Base-by-base conservation (phyloP, 805 yeast genomes). In the Vanderwaltozyma verrucispora region DNA sequence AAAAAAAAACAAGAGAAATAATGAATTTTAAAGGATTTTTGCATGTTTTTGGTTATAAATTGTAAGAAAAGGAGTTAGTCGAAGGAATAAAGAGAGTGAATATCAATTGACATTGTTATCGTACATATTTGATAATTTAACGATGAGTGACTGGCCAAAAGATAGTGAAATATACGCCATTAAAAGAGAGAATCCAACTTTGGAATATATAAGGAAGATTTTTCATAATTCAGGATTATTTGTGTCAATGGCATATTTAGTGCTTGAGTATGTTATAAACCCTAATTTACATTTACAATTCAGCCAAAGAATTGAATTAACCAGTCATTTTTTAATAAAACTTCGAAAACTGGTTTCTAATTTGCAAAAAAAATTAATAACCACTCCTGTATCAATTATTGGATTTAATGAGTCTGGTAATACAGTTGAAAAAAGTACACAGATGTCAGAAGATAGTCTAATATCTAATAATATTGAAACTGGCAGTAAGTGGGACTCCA, bases 261-360 rank as follows among this genome's bases (percentile, higher is more conserved):
- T 47, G 25, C 28, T 46, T 33, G 42, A 50, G 24, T 25, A 37
- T 12, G n/a, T 45, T n/a, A 33, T 72, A 11, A 63, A 63, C 36
- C 77, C 77, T 3, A 42, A 63, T 16, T 35, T 72, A 5, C 56
- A 59, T 13, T 36, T 56, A 5, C 65, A 63, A 20, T 67, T 56
- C 42, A 59, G 57, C 5, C 62, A 72, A 43, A 53, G 77, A 31
- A 35, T 49, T 2, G 63, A 62, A 3, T 53, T 65, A 8, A 42
- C 60, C 11, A 43, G 47, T 2, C 47, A 42, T 29, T 60, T 58
- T 1, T 52, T 65, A 12, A 21, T 47, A 3, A 50, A 49, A 19
- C 42, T 65, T 18, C 47, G 65, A 17, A 53, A 48, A 29, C 17
- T 50, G 2, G 50, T 71, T 11, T 5, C 16, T 6, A 19, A 14